A percentile compares a stretch with the other conserved stretches of the same genome.
Conservation (phyloP, 2,329 filamentous ascomycete genomes). For the Rasamsonia emersonii region DNA sequence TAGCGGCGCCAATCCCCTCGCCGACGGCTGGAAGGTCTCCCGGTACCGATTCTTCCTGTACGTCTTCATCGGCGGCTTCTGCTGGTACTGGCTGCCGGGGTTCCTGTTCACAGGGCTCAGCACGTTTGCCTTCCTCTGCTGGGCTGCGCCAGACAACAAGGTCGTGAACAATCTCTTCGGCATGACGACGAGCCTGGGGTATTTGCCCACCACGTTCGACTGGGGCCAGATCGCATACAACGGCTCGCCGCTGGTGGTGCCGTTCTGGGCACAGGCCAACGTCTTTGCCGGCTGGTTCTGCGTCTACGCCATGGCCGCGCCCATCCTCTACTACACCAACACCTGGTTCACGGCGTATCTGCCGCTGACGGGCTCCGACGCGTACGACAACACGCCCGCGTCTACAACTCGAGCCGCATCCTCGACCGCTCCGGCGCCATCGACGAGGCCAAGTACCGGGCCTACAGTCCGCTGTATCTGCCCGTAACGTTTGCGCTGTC, state of each 20-base stretch:
- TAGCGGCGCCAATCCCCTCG: conserved; percentile 23
- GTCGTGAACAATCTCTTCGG: conserved; percentile 36
- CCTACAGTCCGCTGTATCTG: conserved; percentile 54
- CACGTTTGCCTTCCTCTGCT: conserved; percentile 30
- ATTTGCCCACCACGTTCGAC: conserved; percentile 46
- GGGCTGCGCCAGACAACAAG: conserved; percentile 32
- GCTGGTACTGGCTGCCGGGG: conserved; percentile 21
- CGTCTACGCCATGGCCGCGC: conserved; percentile 27
- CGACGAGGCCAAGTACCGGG: conserved; percentile 49
- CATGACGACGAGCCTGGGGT: conserved; percentile 29
- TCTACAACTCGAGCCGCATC: conserved; percentile 51
- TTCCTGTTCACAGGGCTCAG: conserved; percentile 21
- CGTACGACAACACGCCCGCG: conserved; percentile 37
- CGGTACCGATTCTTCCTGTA: conserved; percentile 18
- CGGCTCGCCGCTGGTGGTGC: conserved; percentile 18
- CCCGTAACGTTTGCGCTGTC: conserved; percentile 44
- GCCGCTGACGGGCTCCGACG: conserved; percentile 19
- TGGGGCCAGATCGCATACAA: conserved; percentile 34
- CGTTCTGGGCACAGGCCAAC: conserved; percentile 31
- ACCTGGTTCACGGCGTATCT: conserved; percentile 21
- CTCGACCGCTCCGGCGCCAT: conserved; percentile 44
- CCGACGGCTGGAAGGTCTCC: conserved; percentile 26
- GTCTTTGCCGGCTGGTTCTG: conserved; percentile 30
- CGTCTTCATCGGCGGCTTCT: conserved; percentile 13
- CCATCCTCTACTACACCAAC: conserved; percentile 24